These are phyloP conservation scores for Pythium volutum DNA, from an alignment of 352 stramenopile genomes.

Conservation along the genomic window DNA sequence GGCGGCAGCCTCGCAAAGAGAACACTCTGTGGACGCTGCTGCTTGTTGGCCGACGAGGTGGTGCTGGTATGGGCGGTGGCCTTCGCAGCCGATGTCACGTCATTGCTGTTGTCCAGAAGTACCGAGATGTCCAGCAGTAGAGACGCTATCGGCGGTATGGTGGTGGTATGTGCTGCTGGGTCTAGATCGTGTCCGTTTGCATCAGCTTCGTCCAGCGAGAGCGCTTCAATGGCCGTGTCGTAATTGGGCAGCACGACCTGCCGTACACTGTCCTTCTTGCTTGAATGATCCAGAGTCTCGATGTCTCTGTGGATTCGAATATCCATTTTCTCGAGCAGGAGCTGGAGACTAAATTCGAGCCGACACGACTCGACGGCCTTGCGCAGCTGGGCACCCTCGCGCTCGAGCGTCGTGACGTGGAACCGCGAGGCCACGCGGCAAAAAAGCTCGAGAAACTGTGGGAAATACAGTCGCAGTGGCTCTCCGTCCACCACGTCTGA, in stretches of 20 bases:
- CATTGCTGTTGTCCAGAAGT: background rate
- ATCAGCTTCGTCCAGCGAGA: constrained; percentile 10
- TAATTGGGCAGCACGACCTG: constrained; percentile 8
- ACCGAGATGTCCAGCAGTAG: constrained; percentile 4
- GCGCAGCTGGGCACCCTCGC: constrained; percentile 50
- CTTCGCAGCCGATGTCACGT: background rate
- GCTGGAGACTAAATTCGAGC: constrained; percentile 60
- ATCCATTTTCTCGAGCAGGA: constrained; percentile 54
- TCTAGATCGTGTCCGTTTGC: no score
- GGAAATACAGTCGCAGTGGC: constrained; percentile 38
- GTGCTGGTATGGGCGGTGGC: background rate
- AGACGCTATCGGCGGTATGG: background rate
- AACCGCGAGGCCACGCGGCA: constrained; percentile 52
- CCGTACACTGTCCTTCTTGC: constrained; percentile 1
- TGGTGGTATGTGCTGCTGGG: background rate
- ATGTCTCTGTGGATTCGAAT: constrained; percentile 26
- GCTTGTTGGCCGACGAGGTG: background rate
- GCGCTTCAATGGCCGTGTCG: constrained; percentile 5
- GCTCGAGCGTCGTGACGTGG: constrained; percentile 41
- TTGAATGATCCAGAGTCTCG: background rate
- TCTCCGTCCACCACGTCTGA: background rate
- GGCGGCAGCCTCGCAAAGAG: constrained; percentile 36
- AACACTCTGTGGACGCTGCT: constrained; percentile 26
- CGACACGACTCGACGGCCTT: constrained; percentile 52
- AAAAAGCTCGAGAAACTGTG: constrained; percentile 66